Conservation (phyloP, 768 basidiomycete genomes). For the Xerocomellus chrysenteron region DNA sequence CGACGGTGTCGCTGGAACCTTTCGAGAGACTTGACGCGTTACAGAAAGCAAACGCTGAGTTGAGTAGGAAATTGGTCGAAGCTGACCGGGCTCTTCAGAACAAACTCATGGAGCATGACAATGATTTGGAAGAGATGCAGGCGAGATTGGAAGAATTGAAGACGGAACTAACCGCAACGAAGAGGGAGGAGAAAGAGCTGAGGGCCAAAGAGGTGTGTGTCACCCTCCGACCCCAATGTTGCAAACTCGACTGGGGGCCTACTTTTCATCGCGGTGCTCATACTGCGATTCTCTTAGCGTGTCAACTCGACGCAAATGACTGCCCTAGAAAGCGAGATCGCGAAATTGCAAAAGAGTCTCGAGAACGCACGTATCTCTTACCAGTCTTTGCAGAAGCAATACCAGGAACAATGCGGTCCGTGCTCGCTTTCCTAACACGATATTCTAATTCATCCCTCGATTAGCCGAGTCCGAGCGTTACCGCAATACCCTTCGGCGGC, state of each 20-base stretch:
- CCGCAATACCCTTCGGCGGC: slow-evolving; percentile 67
- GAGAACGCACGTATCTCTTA: slow-evolving; percentile 74
- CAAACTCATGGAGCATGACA: slow-evolving; percentile 73
- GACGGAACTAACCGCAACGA: slow-evolving; percentile 73
- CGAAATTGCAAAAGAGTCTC: slow-evolving; percentile 68
- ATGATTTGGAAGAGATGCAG: slow-evolving; percentile 82
- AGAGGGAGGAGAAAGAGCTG: slow-evolving; percentile 92
- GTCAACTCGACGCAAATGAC: slow-evolving; percentile 64
- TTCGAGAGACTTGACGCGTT: slow-evolving; percentile 73
- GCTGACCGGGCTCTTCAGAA: slow-evolving; percentile 66
- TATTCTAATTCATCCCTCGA: not conserved
- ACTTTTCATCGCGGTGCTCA: not conserved
- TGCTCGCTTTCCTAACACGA: slow-evolving; percentile 14
- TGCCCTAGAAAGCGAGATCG: slow-evolving; percentile 75
- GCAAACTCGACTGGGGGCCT: not conserved
- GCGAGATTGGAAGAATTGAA: slow-evolving; percentile 71
- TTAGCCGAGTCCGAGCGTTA: slow-evolving; percentile 77
- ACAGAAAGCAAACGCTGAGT: slow-evolving; percentile 69
- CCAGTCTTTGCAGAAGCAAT: slow-evolving; percentile 78
- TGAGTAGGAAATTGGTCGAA: slow-evolving; percentile 73
- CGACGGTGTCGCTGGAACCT: slow-evolving; percentile 69
- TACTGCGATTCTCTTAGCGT: slow-evolving; percentile 41
- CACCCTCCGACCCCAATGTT: slow-evolving; percentile 1
- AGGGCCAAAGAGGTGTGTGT: slow-evolving; percentile 74
- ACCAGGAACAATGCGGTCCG: slow-evolving; percentile 83